phyloP scores from a whole-genome alignment of 768 basidiomycete genomes.

The Boletus insuetus region DNA sequence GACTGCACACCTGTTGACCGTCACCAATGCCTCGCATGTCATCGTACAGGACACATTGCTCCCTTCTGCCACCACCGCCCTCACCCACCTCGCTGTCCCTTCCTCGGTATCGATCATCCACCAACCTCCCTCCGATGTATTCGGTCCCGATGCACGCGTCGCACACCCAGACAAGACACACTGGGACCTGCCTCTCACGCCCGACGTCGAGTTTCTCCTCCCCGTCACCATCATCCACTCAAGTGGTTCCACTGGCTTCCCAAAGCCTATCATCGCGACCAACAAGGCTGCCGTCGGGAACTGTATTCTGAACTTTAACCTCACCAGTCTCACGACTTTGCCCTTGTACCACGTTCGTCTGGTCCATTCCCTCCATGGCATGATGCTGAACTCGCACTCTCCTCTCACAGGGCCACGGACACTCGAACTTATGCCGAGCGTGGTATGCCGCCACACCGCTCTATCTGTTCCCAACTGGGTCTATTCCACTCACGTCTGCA shows the following conservation, averaged over 20 bases:
- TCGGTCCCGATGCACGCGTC: constrained; percentile 13
- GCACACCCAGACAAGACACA: constrained; percentile 19
- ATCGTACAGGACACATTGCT: constrained; percentile 19
- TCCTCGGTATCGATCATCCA: constrained; percentile 21
- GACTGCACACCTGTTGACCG: constrained; percentile 41
- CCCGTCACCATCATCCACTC: constrained; percentile 26
- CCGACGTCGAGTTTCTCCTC: constrained; percentile 20
- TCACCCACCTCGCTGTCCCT: constrained; percentile 17
- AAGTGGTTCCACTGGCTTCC: constrained; percentile 44
- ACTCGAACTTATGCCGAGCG: constrained; percentile 37
- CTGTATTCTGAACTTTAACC: constrained; percentile 31
- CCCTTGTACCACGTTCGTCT: constrained; percentile 33
- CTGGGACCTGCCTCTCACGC: constrained; percentile 21
- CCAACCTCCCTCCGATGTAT: constrained; percentile 22
- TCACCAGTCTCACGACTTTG: constrained; percentile 24
- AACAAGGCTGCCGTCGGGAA: constrained; percentile 38
- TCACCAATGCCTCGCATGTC: constrained; percentile 20
- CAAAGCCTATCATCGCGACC: constrained; percentile 41
- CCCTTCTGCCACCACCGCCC: constrained; percentile 14
- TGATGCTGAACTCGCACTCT: not conserved
- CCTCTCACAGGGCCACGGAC: constrained; percentile 20
- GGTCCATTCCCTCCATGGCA: not conserved
- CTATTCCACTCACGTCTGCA: constrained; percentile 44
- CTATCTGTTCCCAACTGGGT: constrained; percentile 41
- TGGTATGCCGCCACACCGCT: constrained; percentile 41